Evolutionary conservation across 106 monocot genomes (phyloP), one percentile per base, ranked within the genome.

Genomic region (Hemerocallis citrina): DNA sequence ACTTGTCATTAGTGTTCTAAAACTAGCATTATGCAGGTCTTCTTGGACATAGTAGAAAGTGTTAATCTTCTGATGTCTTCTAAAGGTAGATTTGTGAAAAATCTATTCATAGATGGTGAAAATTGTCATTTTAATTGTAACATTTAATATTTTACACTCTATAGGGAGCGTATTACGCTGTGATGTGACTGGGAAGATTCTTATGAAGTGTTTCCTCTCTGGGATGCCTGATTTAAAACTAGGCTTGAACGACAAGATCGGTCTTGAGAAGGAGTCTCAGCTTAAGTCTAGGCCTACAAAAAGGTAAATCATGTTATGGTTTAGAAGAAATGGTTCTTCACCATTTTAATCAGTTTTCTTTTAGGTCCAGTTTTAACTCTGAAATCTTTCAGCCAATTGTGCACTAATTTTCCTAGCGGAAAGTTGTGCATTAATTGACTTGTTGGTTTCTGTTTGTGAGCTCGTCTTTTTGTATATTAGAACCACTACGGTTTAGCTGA

Each of bases 61-160:
- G 98, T 98, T 58, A 98, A 98, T 70, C 98, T 98, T 79, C 87
- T 98, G 52, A 98, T 98, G 98, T 98, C 98, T 42, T 98, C 98
- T 0, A 98, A 98, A 85, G 98, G 98, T 92, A 71, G 30, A 33
- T 15, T 59, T 16, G 31, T 61, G 46, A n/a, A 25, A 48, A 16
- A 15, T 15, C 19, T 25, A 17, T 39, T 59, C 39, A 59, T 38
- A 12, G 13, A 40, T 40, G 31, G 25, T 23, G 14, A 3, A 24
- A 59, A 10, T 12, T 40, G 22, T 24, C 0, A 4, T 39, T 1
- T 23, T 31, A 50, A 3, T 30, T 25, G 1, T 70, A 37, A 51
- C 20, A 19, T 47, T 47, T 22, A 50, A 14, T 38, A 24, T 59
- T 15, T 13, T 43, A 44, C 29, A 7, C 32, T 52, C 20, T 74